phyloP scores from a whole-genome alignment of 164 flowering plant species.

The Vitis rotundifolia region DNA sequence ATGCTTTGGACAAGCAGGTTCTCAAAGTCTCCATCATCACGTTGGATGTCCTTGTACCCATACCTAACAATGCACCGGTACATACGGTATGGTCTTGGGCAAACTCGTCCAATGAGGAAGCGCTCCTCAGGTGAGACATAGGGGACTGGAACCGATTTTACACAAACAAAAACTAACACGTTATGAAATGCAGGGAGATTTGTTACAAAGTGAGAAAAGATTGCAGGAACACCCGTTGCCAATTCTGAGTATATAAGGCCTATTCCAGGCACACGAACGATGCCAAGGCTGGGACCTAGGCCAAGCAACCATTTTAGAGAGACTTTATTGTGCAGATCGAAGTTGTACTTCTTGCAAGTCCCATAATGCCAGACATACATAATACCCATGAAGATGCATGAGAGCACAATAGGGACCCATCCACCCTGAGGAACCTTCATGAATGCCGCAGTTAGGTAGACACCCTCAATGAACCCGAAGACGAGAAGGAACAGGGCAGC shows the following conservation, averaged over 20 bases:
- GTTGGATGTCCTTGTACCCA: conserved; percentile 81
- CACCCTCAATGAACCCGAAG: conserved; percentile 66
- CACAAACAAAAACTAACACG: conserved; percentile 84
- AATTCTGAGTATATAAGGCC: conserved; percentile 88
- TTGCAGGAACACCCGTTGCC: conserved; percentile 86
- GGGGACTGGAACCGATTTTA: conserved; percentile 89
- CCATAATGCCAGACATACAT: conserved; percentile 92
- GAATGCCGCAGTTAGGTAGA: conserved; percentile 68
- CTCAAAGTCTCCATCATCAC: conserved; percentile 82
- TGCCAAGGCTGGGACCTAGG: conserved; percentile 86
- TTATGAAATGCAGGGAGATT: conserved; percentile 91
- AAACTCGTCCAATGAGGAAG: conserved; percentile 77
- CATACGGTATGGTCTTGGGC: conserved; percentile 88
- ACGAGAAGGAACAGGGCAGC: conserved; percentile 60
- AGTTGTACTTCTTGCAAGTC: conserved; percentile 72
- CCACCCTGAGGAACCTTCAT: conserved; percentile 84
- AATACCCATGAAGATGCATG: conserved; percentile 59
- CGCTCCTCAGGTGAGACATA: conserved; percentile 83
- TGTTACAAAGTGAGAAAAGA: conserved; percentile 88
- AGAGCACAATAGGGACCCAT: conserved; percentile 79
- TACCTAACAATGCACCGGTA: conserved; percentile 88
- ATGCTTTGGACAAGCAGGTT: conserved; percentile 72
- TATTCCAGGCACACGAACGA: conserved; percentile 90
- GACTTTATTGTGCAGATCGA: conserved; percentile 84
- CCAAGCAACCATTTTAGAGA: conserved; percentile 82